phyloP scores from a whole-genome alignment of 352 stramenopile genomes.

The Globisporangium apiculatum region DNA sequence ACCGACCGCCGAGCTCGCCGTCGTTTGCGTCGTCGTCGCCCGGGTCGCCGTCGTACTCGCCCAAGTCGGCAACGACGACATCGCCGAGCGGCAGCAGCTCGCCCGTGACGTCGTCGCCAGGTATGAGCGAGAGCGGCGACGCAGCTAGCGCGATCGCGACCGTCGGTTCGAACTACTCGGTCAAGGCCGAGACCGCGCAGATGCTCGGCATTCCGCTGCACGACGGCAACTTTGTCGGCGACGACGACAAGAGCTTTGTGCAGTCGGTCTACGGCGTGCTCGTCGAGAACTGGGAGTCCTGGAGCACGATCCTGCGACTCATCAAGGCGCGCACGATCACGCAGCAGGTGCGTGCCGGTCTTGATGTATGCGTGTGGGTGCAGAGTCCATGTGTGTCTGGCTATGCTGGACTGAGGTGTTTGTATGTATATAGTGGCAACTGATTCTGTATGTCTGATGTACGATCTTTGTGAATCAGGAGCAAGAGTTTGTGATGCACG shows the following conservation, averaged over 20 bases:
- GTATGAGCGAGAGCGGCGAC: slow-evolving; percentile 55
- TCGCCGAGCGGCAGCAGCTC: slow-evolving; percentile 15
- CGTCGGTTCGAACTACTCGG: slow-evolving; percentile 68
- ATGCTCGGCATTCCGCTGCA: slow-evolving; percentile 74
- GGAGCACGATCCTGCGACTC: slow-evolving; percentile 77
- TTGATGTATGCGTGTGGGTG: background rate
- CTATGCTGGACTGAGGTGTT: slow-evolving; percentile 1
- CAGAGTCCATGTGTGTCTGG: background rate
- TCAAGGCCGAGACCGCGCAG: slow-evolving; percentile 70
- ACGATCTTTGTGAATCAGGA: slow-evolving; percentile 24
- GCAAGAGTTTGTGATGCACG: slow-evolving; percentile 71
- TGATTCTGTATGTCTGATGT: too few species aligned
- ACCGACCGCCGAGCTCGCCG: slow-evolving; percentile 55
- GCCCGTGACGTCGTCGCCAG: slow-evolving; percentile 47
- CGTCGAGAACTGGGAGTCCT: slow-evolving; percentile 80
- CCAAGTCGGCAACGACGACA: slow-evolving; percentile 34
- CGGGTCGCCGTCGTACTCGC: slow-evolving; percentile 57
- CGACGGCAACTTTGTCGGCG: slow-evolving; percentile 43
- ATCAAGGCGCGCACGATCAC: slow-evolving; percentile 67
- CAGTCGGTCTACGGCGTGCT: slow-evolving; percentile 65
- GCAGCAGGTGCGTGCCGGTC: slow-evolving; percentile 36
- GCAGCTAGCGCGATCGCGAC: slow-evolving; percentile 48
- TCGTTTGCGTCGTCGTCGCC: slow-evolving; percentile 59
- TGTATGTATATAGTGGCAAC: background rate
- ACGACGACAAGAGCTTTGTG: slow-evolving; percentile 52